Evolutionary conservation across 2,329 filamentous ascomycete species (phyloP).

Genomic region (Colletotrichum salicis): DNA sequence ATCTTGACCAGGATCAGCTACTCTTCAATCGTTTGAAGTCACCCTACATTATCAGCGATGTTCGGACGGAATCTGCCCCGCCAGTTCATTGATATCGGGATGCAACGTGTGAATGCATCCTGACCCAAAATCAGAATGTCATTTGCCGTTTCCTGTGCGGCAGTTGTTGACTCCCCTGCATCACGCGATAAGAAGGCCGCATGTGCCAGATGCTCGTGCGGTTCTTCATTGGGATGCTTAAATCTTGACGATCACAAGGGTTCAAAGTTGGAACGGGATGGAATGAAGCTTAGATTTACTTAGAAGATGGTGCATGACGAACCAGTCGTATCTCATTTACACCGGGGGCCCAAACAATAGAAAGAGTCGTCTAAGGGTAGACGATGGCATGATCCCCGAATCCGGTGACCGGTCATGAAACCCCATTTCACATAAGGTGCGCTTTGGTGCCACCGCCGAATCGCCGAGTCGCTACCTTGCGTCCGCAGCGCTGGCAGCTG

Average conservation of each 20-base stretch:
- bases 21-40: background rate
- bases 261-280: background rate
- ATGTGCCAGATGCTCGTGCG: background rate
- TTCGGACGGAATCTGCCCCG: background rate
- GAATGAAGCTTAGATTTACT: background rate
- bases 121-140: background rate
- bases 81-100: background rate
- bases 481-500: constrained; percentile 29
- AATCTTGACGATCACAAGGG: background rate
- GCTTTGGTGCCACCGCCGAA: constrained; percentile 30
- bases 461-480: constrained; percentile 18
- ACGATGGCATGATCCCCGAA: too few species aligned
- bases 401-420: too few species aligned
- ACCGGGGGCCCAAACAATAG: background rate
- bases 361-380: background rate
- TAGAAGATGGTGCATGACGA: background rate
- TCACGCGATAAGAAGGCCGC: background rate
- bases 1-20: background rate
- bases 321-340: too few species aligned
- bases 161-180: background rate
- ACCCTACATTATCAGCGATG: background rate
- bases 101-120: background rate
- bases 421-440: constrained; percentile 17
- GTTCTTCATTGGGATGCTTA: background rate
- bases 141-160: background rate